A percentile compares a stretch with the other conserved stretches of the same genome.
These are phyloP conservation scores for Raffaelea ambrosiae DNA, from an alignment of 2,329 filamentous ascomycete genomes.

Conservation along the genomic window DNA sequence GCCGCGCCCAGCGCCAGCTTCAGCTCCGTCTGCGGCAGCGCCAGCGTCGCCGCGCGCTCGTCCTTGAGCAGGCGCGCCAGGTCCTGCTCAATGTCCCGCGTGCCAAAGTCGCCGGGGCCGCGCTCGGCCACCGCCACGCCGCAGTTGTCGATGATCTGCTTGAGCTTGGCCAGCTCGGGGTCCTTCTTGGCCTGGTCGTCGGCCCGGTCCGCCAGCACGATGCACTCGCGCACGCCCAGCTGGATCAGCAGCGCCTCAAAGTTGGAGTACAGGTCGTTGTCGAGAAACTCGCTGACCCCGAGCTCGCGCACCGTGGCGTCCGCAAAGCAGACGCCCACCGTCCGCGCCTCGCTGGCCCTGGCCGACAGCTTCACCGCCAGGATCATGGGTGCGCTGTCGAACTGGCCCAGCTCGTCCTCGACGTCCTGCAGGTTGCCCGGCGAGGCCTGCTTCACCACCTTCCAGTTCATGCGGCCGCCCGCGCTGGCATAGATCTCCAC, in stretches of 20 bases:
- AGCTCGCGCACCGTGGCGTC: slow-evolving; percentile 94
- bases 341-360: slow-evolving; percentile 77
- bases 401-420: slow-evolving; percentile 81
- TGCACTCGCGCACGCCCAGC: slow-evolving; percentile 86
- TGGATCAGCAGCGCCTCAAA: slow-evolving; percentile 96
- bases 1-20: slow-evolving; percentile 96
- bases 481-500: slow-evolving; percentile 81
- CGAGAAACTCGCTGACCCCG: slow-evolving; percentile 95
- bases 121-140: slow-evolving; percentile 84
- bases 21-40: slow-evolving; percentile 80
- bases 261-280: slow-evolving; percentile 97
- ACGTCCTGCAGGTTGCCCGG: slow-evolving; percentile 95
- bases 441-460: slow-evolving; percentile 81
- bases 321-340: slow-evolving; percentile 91
- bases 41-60: slow-evolving; percentile 65
- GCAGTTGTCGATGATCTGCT: slow-evolving; percentile 84
- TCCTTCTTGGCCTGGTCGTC: slow-evolving; percentile 57
- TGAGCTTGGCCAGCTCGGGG: slow-evolving; percentile 77
- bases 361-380: slow-evolving; percentile 87
- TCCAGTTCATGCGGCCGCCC: slow-evolving; percentile 81
- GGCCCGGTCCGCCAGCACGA: slow-evolving; percentile 69
- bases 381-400: slow-evolving; percentile 89
- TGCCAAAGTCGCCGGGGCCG: slow-evolving; percentile 67
- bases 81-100: slow-evolving; percentile 92
- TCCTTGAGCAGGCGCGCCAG: slow-evolving; percentile 79